A percentile compares a stretch with the other conserved stretches of the same genome.
These are phyloP conservation scores for Ampelomyces quisqualis DNA, from an alignment of 2,329 filamentous ascomycete species.

Conservation along the genomic window DNA sequence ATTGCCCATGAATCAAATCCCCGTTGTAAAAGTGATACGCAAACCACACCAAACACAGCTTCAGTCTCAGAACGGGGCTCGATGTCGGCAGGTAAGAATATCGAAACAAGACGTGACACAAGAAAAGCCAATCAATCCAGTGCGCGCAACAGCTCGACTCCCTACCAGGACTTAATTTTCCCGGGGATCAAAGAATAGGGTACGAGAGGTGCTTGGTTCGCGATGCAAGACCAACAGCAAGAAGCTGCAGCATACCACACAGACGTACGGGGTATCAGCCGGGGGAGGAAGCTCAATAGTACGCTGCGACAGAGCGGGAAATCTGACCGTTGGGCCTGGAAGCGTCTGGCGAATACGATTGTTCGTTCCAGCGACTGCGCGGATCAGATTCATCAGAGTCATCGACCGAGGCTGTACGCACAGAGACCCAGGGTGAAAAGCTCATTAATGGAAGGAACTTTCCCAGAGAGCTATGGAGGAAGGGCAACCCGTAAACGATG, in stretches of 20 bases:
- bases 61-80: slow-evolving; percentile 27
- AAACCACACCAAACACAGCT: neutral
- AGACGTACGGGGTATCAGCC: slow-evolving; percentile 54
- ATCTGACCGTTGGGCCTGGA: slow-evolving; percentile 54
- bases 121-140: slow-evolving; percentile 62
- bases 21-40: neutral
- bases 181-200: slow-evolving; percentile 63
- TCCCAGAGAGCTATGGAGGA: slow-evolving; percentile 2
- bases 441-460: slow-evolving; percentile 1
- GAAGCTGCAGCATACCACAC: slow-evolving; percentile 57
- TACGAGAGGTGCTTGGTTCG: slow-evolving; percentile 54
- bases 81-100: slow-evolving; percentile 37
- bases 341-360: slow-evolving; percentile 62
- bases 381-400: slow-evolving; percentile 55
- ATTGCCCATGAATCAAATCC: too few species aligned
- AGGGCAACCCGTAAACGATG: slow-evolving; percentile 1
- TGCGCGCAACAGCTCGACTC: slow-evolving; percentile 53
- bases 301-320: slow-evolving; percentile 29
- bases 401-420: slow-evolving; percentile 54
- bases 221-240: slow-evolving; percentile 31
- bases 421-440: slow-evolving; percentile 41
- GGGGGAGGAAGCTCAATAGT: slow-evolving; percentile 56
- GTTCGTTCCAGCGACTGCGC: slow-evolving; percentile 62
- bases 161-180: slow-evolving; percentile 65
- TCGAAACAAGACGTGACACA: slow-evolving; percentile 44